Evolutionary conservation across 805 yeast genomes (phyloP).

Genomic region (Wickerhamomyces strasburgensis): DNA sequence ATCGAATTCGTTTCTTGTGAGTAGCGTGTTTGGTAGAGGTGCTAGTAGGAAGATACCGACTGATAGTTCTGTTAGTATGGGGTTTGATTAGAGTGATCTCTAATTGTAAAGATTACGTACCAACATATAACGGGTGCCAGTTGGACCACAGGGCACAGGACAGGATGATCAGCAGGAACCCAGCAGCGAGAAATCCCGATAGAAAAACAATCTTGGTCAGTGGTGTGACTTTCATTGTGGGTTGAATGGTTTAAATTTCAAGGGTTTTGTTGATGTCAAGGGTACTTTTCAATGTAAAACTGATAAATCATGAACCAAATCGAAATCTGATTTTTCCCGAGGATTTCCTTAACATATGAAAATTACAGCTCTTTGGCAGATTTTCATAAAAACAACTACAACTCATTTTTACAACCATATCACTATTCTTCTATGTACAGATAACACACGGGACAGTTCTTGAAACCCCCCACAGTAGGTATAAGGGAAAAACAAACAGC

Average conservation of each 20-base stretch:
- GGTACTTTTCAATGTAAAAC: not conserved
- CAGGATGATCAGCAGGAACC: conserved; percentile 80
- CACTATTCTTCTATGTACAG: not conserved
- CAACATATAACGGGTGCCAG: conserved; percentile 84
- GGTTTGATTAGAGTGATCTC: too few relatives aligned
- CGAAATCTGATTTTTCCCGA: not conserved
- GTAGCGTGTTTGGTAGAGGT: conserved; percentile 64
- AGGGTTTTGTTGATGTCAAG: not conserved
- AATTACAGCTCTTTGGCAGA: too few relatives aligned
- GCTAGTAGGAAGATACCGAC: conserved; percentile 63
- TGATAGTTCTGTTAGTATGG: conserved; percentile 10
- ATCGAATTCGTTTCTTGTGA: conserved; percentile 39
- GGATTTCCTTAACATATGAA: too few relatives aligned
- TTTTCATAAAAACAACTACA: not conserved
- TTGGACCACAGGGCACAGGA: conserved; percentile 86
- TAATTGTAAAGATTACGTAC: conserved; percentile 28
- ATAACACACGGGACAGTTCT: not conserved
- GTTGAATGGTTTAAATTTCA: conserved; percentile 1
- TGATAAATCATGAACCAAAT: not conserved
- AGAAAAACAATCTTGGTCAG: conserved; percentile 73
- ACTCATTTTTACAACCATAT: not conserved
- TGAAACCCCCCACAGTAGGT: too few relatives aligned
- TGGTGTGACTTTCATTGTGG: conserved; percentile 40
- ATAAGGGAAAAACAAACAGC: too few relatives aligned
- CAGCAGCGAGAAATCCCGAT: conserved; percentile 76